Evolutionary conservation across 208 protist species (phyloP), one percentile per base, ranked within the genome.

Genomic region (Acanthamoeba royreba): DNA sequence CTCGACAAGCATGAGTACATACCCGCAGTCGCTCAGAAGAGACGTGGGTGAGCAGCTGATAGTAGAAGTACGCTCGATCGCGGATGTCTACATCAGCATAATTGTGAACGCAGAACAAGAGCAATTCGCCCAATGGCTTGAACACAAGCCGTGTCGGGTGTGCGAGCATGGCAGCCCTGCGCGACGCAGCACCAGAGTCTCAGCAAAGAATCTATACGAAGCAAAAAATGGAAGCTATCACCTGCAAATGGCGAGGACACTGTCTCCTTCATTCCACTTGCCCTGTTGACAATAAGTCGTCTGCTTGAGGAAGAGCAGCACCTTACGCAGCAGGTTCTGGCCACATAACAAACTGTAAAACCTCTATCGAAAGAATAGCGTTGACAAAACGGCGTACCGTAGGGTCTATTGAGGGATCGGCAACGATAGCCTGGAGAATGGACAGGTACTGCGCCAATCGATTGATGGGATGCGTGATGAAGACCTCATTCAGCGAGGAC

Each of bases 31-130:
- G 33, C 4, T 74, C 58, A 31, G 85, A 40, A 40, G 85, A 74
- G 28, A 91, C 85, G 43, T 91, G 85, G 35, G 85, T 91, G n/a
- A 91, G 43, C 13, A 91, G 85, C 43, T 91, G 85, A 72, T 91
- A 91, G 28, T 91, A 91, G 33, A 91, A 91, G 40, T 91, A 38
- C 17, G 85, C 85, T 2, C 85, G 33, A 25, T 91, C 85, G 22
- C 85, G 49, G 33, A 91, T 74, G 58, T 91, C 85, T 2, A 91
- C 52, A 25, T 91, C 85, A 53, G 33, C 85, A 72, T 74, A 91
- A 40, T 91, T 42, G 38, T 46, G 53, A 3, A 72, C 43, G 85
- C 85, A 91, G 38, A 91, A 91, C 31, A 74, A 33, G n/a, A 91
- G 85, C 35, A 91, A 13, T 15, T 91, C 85, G 58, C 85, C 85